phyloP scores from a whole-genome alignment of 768 basidiomycete genomes.

The Boletus rufocinnamomeus region DNA sequence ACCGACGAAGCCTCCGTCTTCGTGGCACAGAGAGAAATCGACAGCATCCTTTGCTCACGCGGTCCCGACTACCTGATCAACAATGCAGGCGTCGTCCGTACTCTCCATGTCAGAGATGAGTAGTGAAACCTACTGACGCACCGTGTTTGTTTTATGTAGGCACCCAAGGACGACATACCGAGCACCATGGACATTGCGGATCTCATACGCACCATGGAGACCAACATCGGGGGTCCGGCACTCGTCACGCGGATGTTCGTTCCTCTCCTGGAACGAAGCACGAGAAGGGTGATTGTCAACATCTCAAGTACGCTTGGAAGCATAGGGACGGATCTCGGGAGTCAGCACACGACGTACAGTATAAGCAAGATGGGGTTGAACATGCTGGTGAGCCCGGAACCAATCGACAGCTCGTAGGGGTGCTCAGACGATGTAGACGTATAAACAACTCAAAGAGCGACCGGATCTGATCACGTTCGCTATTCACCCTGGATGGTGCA shows the following conservation, averaged over 20 bases:
- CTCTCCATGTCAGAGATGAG: neutral
- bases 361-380: conserved; percentile 29
- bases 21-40: neutral
- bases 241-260: conserved; percentile 36
- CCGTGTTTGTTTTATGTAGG: conserved; percentile 9
- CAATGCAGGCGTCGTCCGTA: conserved; percentile 38
- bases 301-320: conserved; percentile 36
- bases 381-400: conserved; percentile 33
- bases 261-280: conserved; percentile 35
- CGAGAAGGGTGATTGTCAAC: conserved; percentile 35
- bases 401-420: conserved; percentile 23
- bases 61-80: conserved; percentile 40
- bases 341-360: conserved; percentile 33
- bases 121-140: neutral
- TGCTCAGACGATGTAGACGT: conserved; percentile 27
- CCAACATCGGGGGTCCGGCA: conserved; percentile 38
- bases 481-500: conserved; percentile 40
- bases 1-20: conserved; percentile 18
- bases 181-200: conserved; percentile 25
- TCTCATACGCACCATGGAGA: conserved; percentile 25
- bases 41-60: conserved; percentile 4
- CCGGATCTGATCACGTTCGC: conserved; percentile 33
- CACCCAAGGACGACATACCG: conserved; percentile 25
- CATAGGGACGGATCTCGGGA: conserved; percentile 33
- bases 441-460: conserved; percentile 37